A percentile compares a stretch with the other conserved stretches of the same genome.
These are phyloP conservation scores for Dispira parvispora DNA, from an alignment of 192 early-diverging fungal species.

Conservation along the genomic window DNA sequence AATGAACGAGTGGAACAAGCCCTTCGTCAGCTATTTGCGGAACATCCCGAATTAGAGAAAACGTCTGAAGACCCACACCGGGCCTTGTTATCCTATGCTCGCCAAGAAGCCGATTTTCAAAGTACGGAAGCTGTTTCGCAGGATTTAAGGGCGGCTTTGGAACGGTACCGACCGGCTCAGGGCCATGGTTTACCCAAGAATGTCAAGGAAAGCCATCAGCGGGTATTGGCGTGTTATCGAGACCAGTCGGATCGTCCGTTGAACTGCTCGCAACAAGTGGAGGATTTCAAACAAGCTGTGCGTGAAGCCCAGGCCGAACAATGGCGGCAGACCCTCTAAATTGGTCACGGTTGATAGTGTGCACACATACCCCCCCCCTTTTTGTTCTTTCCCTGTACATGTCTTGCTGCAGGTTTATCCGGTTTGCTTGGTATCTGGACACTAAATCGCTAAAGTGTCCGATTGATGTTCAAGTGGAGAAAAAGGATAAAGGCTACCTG, in stretches of 20 bases:
- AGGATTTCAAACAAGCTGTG: slow-evolving; percentile 3
- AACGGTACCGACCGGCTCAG: background rate
- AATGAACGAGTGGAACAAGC: slow-evolving; percentile 2
- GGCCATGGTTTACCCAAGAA: background rate
- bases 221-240: background rate
- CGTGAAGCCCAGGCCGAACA: background rate
- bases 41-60: background rate
- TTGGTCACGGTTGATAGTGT: too few relatives aligned
- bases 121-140: background rate
- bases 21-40: background rate
- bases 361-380: too few relatives aligned
- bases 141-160: background rate
- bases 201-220: background rate
- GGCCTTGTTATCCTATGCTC: background rate
- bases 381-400: too few relatives aligned
- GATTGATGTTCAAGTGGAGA: too few relatives aligned
- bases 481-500: too few relatives aligned
- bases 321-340: background rate
- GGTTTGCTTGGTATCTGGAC: too few relatives aligned
- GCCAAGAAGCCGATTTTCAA: background rate
- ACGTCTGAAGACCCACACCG: background rate
- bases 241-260: background rate
- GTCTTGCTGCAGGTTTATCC: too few relatives aligned
- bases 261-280: slow-evolving; percentile 2
- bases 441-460: too few relatives aligned